Evolutionary conservation across 177 flowering plant genomes (phyloP).

Genomic region (Vitis hybrid): DNA sequence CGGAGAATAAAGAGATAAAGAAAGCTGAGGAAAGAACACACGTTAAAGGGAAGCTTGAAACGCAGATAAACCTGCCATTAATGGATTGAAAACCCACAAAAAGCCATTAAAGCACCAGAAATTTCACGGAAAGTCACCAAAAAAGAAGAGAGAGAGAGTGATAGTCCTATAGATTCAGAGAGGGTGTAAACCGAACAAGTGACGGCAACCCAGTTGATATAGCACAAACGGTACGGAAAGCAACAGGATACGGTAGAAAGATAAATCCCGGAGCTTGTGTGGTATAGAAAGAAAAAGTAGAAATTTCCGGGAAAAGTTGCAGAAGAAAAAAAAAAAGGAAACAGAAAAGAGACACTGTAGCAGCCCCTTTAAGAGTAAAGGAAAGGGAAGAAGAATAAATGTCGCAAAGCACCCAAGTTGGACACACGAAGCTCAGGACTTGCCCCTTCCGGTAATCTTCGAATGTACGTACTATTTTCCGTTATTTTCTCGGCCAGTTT

Average conservation of each 20-base stretch:
- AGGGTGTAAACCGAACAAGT: neutral
- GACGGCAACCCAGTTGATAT: neutral
- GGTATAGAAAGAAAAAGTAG: neutral
- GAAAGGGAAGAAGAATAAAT: constrained; percentile 22
- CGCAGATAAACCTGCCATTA: constrained; percentile 17
- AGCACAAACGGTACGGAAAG: constrained; percentile 3
- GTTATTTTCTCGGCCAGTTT: neutral
- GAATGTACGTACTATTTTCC: too few relatives aligned
- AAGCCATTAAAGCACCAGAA: constrained; percentile 24
- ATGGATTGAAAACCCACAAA: neutral
- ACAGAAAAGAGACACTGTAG: neutral
- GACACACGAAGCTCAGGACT: neutral
- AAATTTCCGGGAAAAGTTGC: constrained; percentile 25
- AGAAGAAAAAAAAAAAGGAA: constrained; percentile 6
- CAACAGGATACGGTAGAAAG: neutral
- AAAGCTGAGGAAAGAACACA: constrained; percentile 3
- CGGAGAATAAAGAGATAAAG: constrained; percentile 20
- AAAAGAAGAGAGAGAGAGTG: constrained; percentile 7
- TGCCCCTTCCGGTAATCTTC: neutral
- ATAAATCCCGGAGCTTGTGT: neutral
- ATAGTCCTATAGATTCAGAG: neutral
- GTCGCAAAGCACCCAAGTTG: neutral
- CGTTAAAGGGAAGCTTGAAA: constrained; percentile 43
- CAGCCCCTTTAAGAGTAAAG: neutral
- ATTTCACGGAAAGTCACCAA: constrained; percentile 29